These are phyloP conservation scores for Phlyctochytrium arcticum DNA, from an alignment of 192 early-diverging fungal genomes.

Conservation along the genomic window DNA sequence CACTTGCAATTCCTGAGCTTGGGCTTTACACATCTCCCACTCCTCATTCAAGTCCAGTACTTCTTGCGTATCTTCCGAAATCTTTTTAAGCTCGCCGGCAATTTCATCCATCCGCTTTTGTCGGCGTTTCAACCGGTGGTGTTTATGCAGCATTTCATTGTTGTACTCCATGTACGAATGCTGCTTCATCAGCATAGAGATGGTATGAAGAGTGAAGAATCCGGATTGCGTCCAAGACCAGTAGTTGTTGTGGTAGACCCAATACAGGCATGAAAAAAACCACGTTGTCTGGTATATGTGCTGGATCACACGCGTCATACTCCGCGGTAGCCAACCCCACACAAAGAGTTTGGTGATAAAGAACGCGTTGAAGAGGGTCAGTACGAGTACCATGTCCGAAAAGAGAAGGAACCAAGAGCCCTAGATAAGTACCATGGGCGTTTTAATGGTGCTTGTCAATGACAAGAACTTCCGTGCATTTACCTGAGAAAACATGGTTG, in stretches of 20 bases:
- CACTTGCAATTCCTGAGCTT: slow-evolving; percentile 3
- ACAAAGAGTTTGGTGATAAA: slow-evolving; percentile 55
- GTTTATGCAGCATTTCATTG: slow-evolving; percentile 52
- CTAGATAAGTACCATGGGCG: background rate
- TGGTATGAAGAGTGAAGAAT: slow-evolving; percentile 81
- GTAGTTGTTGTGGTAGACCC: slow-evolving; percentile 31
- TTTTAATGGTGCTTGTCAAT: background rate
- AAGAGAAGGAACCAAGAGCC: slow-evolving; percentile 63
- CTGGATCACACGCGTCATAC: slow-evolving; percentile 53
- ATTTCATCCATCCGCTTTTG: slow-evolving; percentile 20
- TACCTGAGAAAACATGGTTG: slow-evolving; percentile 39
- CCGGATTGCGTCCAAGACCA: slow-evolving; percentile 86
- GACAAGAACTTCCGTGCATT: background rate
- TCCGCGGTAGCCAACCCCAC: slow-evolving; percentile 40
- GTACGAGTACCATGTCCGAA: slow-evolving; percentile 68
- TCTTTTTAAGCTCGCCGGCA: slow-evolving; percentile 19
- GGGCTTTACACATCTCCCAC: slow-evolving; percentile 13
- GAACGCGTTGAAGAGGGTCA: slow-evolving; percentile 60
- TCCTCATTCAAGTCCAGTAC: background rate
- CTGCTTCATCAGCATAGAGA: slow-evolving; percentile 94
- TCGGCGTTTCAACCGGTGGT: background rate
- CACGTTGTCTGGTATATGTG: slow-evolving; percentile 39
- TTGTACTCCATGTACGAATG: slow-evolving; percentile 89
- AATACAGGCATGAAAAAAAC: slow-evolving; percentile 32
- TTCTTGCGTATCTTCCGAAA: slow-evolving; percentile 5